These are phyloP conservation scores for Aureobasidium sp. DNA, from an alignment of 2,329 filamentous ascomycete species.

Conservation along the genomic window DNA sequence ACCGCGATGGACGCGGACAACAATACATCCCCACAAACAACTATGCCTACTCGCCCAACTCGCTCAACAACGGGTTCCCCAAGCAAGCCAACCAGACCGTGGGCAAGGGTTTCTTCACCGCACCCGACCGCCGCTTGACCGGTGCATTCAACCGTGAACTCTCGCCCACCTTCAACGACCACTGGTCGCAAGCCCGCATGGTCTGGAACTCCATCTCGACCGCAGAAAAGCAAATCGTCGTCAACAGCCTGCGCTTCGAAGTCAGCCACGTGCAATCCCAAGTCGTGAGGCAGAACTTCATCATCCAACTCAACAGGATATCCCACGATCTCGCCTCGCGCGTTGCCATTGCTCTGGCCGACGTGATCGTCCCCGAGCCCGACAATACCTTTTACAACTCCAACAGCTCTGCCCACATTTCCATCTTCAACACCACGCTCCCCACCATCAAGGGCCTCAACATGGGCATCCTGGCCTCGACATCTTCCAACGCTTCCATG, in stretches of 20 bases:
- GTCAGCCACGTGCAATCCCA: slow-evolving; percentile 70
- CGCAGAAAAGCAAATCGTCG: slow-evolving; percentile 53
- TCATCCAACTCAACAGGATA: slow-evolving; percentile 58
- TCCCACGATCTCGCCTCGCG: slow-evolving; percentile 59
- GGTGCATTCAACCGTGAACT: slow-evolving; percentile 6
- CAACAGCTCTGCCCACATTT: slow-evolving; percentile 55
- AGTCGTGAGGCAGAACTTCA: slow-evolving; percentile 60
- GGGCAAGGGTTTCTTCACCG: slow-evolving; percentile 35
- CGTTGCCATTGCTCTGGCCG: slow-evolving; percentile 58
- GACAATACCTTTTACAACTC: slow-evolving; percentile 59
- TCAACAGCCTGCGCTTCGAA: slow-evolving; percentile 55
- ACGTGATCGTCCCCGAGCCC: slow-evolving; percentile 50
- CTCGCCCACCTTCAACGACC: slow-evolving; percentile 66
- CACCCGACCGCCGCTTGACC: slow-evolving; percentile 3
- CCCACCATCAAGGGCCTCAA: slow-evolving; percentile 53
- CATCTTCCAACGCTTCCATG: slow-evolving; percentile 35
- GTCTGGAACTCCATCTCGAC: slow-evolving; percentile 66
- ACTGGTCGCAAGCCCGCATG: slow-evolving; percentile 63
- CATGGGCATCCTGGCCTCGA: slow-evolving; percentile 53
- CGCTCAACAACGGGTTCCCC: slow-evolving; percentile 53
- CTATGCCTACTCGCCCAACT: slow-evolving; percentile 69
- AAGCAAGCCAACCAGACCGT: slow-evolving; percentile 58
- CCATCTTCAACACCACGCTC: slow-evolving; percentile 50
- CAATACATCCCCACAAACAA: slow-evolving; percentile 54
- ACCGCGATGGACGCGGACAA: slow-evolving; percentile 30